Conservation (phyloP, 352 stramenopile species). For the Thraustochytrium striatum region DNA sequence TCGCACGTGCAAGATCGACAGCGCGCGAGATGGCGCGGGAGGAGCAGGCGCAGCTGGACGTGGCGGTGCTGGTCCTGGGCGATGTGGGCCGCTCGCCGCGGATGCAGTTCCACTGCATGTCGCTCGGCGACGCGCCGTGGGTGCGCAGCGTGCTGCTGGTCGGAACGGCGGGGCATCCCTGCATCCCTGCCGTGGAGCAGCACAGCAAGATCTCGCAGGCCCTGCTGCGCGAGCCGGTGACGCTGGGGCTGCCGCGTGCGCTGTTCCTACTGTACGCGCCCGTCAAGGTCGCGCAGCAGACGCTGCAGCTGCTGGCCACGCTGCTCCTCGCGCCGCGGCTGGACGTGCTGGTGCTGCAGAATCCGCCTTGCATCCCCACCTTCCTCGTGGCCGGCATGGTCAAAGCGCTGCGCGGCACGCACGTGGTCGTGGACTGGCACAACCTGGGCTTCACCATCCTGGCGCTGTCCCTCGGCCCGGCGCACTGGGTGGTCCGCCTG, state of each 20-base stretch:
- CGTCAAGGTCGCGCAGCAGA: constrained; percentile 68
- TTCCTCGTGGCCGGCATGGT: constrained; percentile 81
- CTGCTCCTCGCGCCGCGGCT: constrained; percentile 67
- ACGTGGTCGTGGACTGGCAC: constrained; percentile 98
- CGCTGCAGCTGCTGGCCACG: constrained; percentile 73
- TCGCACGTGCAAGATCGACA: no score
- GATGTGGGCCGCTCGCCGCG: constrained; percentile 92
- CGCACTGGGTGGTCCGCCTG: constrained; percentile 54
- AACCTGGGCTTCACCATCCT: constrained; percentile 99
- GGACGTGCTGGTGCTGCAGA: constrained; percentile 94
- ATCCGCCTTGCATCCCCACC: constrained; percentile 93
- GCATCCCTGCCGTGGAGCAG: constrained; percentile 61
- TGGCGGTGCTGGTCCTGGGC: constrained; percentile 82
- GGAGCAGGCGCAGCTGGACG: not conserved
- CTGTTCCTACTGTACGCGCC: constrained; percentile 72
- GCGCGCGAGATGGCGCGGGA: no score
- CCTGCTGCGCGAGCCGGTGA: constrained; percentile 52
- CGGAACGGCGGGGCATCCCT: constrained; percentile 84
- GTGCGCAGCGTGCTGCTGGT: constrained; percentile 72
- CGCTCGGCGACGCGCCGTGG: constrained; percentile 69
- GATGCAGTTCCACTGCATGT: constrained; percentile 98
- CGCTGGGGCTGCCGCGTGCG: constrained; percentile 50
- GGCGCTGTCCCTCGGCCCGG: constrained; percentile 61
- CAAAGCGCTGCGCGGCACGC: constrained; percentile 67
- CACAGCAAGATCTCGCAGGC: constrained; percentile 51